Evolutionary conservation across 805 yeast genomes (phyloP).

Genomic region (Brettanomyces custersianus): DNA sequence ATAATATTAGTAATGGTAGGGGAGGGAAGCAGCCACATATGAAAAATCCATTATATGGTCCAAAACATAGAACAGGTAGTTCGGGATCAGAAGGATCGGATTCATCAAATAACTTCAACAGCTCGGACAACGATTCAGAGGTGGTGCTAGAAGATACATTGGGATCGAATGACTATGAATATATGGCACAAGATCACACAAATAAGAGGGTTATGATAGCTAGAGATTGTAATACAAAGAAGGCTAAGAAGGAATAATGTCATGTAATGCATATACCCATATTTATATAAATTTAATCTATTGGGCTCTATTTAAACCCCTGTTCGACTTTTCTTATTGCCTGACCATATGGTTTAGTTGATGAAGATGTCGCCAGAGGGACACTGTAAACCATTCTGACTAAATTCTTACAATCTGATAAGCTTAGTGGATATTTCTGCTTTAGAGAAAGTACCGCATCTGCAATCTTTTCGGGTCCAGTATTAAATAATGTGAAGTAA

Average conservation of each 20-base stretch:
- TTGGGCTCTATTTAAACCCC: no score
- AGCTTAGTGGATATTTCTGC: background rate
- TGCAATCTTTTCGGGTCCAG: constrained; percentile 37
- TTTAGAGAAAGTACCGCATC: constrained; percentile 24
- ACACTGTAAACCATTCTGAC: constrained; percentile 44
- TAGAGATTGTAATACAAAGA: background rate
- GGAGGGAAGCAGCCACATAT: background rate
- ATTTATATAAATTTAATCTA: no score
- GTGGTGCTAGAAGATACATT: constrained; percentile 3
- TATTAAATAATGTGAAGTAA: constrained; percentile 49
- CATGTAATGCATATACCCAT: no score
- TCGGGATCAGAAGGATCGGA: background rate
- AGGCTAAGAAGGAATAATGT: background rate
- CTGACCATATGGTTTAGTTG: no score
- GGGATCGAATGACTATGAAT: no score
- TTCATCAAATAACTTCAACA: background rate
- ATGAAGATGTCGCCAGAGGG: no score
- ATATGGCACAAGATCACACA: no score
- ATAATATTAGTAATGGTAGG: background rate
- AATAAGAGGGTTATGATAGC: no score
- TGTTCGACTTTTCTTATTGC: no score
- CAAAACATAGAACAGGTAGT: background rate
- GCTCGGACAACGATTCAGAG: constrained; percentile 3
- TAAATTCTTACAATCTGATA: constrained; percentile 40
- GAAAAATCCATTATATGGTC: background rate